phyloP scores from a whole-genome alignment of 306 rosid species.

The Rubus parviflorus region DNA sequence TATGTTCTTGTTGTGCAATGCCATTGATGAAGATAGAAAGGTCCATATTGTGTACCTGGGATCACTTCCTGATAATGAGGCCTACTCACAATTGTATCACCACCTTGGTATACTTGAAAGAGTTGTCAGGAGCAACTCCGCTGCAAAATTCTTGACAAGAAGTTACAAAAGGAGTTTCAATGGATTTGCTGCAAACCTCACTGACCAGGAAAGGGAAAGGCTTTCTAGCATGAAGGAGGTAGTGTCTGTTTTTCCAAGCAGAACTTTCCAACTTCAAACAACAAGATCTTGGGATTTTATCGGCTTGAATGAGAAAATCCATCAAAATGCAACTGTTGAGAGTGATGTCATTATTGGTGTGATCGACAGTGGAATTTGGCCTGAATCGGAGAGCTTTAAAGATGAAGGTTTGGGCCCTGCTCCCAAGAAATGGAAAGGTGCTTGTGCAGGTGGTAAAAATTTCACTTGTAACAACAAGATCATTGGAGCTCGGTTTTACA shows the following conservation, averaged over 20 bases:
- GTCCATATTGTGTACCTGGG: slow-evolving; percentile 4
- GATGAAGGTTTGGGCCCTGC: slow-evolving; percentile 37
- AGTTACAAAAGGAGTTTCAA: slow-evolving; percentile 26
- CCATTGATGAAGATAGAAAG: slow-evolving; percentile 12
- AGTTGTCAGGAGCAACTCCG: neutral
- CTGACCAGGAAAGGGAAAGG: slow-evolving; percentile 14
- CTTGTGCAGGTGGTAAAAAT: slow-evolving; percentile 15
- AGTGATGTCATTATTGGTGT: slow-evolving; percentile 39
- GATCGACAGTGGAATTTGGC: slow-evolving; percentile 48
- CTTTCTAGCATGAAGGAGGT: slow-evolving; percentile 30
- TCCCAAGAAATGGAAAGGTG: slow-evolving; percentile 41
- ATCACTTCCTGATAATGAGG: neutral
- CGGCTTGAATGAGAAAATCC: slow-evolving; percentile 17
- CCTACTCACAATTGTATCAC: neutral
- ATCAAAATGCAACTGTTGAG: slow-evolving; percentile 14
- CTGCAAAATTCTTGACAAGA: neutral
- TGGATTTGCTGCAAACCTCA: slow-evolving; percentile 26
- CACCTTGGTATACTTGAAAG: neutral
- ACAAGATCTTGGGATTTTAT: slow-evolving; percentile 59
- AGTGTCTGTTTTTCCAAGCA: slow-evolving; percentile 39
- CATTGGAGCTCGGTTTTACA: neutral
- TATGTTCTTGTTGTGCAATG: neutral
- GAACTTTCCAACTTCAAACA: slow-evolving; percentile 28
- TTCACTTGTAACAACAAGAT: slow-evolving; percentile 42
- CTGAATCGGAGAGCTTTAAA: slow-evolving; percentile 37